Conservation (phyloP, 306 rosid species). For the Hippophae gyantsensis region DNA sequence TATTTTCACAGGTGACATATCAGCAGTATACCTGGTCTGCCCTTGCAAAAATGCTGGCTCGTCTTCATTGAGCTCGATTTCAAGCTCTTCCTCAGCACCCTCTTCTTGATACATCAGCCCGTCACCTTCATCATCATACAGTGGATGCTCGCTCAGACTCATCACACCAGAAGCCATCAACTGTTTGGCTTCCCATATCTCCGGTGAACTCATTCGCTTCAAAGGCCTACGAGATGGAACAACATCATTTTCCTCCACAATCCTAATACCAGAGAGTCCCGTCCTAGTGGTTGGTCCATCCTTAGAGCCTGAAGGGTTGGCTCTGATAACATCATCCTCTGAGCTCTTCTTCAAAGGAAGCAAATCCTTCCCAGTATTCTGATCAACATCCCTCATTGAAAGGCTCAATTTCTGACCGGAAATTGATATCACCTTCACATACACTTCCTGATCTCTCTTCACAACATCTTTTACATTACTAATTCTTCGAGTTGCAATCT, state of each 20-base stretch:
- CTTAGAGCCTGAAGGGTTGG: constrained; percentile 50
- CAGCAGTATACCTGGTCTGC: constrained; percentile 68
- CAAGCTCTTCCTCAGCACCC: constrained; percentile 86
- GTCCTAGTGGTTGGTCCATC: constrained; percentile 61
- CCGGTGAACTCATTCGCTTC: constrained; percentile 92
- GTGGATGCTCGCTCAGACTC: constrained; percentile 60
- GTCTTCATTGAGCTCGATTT: constrained; percentile 79
- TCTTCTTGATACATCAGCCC: constrained; percentile 67
- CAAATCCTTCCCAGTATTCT: constrained; percentile 64
- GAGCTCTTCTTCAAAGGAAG: constrained; percentile 62
- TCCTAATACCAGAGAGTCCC: constrained; percentile 79
- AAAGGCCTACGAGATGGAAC: constrained; percentile 60
- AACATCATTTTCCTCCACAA: constrained; percentile 55
- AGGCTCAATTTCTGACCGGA: constrained; percentile 80
- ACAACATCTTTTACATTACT: constrained; percentile 74
- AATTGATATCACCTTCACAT: constrained; percentile 63
- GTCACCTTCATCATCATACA: constrained; percentile 80
- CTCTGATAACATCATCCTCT: constrained; percentile 39
- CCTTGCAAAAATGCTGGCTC: constrained; percentile 85
- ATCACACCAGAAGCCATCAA: constrained; percentile 77
- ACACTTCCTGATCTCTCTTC: constrained; percentile 76
- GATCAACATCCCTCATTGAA: constrained; percentile 86
- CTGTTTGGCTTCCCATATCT: constrained; percentile 87
- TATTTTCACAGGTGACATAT: constrained; percentile 89
- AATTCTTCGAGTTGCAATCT: constrained; percentile 68